These are phyloP conservation scores for Tarenaya hassleriana DNA, from an alignment of 345 rosid species.

Conservation along the genomic window DNA sequence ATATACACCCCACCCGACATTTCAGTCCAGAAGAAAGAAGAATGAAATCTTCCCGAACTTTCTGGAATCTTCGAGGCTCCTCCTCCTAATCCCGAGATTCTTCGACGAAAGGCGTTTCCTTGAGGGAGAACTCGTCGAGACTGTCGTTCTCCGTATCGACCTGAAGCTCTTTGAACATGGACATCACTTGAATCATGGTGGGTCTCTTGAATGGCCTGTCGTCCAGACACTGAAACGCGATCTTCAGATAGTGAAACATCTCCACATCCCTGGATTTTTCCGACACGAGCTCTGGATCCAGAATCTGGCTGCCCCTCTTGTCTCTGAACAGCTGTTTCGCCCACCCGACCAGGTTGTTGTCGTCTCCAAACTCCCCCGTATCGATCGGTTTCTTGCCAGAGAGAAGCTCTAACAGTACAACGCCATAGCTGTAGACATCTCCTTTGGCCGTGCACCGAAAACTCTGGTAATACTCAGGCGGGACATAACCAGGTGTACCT, in stretches of 20 bases:
- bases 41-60: neutral
- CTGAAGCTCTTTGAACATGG: slow-evolving; percentile 92
- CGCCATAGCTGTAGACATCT: slow-evolving; percentile 93
- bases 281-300: slow-evolving; percentile 53
- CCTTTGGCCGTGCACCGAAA: slow-evolving; percentile 94
- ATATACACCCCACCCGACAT: slow-evolving; percentile 22
- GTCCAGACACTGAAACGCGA: slow-evolving; percentile 87
- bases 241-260: slow-evolving; percentile 57
- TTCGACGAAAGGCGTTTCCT: slow-evolving; percentile 49
- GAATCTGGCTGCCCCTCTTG: slow-evolving; percentile 52
- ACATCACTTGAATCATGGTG: slow-evolving; percentile 95
- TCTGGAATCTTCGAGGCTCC: neutral
- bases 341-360: slow-evolving; percentile 94
- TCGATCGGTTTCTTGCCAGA: slow-evolving; percentile 93
- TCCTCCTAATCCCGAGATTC: slow-evolving; percentile 43
- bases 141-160: slow-evolving; percentile 72
- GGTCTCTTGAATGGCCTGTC: slow-evolving; percentile 83
- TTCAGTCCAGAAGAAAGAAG: slow-evolving; percentile 10
- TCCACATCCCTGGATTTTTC: slow-evolving; percentile 52
- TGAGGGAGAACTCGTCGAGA: slow-evolving; percentile 61
- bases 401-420: slow-evolving; percentile 84
- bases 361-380: slow-evolving; percentile 74
- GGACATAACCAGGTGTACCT: slow-evolving; percentile 98
- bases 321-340: slow-evolving; percentile 78
- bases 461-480: slow-evolving; percentile 96